Conservation (phyloP, 202 grass and related monocot genomes). For the Cymbopogon flexuosus region DNA sequence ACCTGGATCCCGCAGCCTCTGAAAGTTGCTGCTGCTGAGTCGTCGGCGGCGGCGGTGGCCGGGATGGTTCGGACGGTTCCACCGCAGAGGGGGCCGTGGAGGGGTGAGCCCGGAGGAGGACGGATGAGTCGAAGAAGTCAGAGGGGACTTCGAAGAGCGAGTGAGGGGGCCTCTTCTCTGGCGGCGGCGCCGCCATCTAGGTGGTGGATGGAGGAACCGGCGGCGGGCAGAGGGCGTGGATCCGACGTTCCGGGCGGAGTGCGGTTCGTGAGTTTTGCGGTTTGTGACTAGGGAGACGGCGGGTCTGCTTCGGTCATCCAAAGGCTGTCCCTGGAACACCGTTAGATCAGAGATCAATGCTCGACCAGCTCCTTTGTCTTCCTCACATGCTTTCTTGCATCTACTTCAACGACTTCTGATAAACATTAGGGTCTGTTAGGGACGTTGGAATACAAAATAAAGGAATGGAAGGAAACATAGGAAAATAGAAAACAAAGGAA, state of each 20-base stretch:
- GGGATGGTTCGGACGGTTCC: constrained; percentile 33
- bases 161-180: constrained; percentile 49
- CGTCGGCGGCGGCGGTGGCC: not conserved
- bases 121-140: constrained; percentile 61
- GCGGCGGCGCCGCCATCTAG: constrained; percentile 53
- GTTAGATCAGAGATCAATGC: too few species aligned
- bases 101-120: constrained; percentile 43
- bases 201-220: not conserved
- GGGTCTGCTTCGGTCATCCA: not conserved
- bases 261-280: not conserved
- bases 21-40: not conserved
- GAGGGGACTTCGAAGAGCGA: constrained; percentile 72
- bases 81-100: constrained; percentile 19
- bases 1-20: constrained; percentile 41
- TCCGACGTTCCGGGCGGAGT: constrained; percentile 19
- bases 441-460: too few species aligned
- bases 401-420: too few species aligned
- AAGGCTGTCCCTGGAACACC: not conserved
- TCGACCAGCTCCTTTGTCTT: too few species aligned
- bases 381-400: too few species aligned
- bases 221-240: not conserved
- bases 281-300: not conserved
- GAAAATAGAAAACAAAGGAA: too few species aligned
- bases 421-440: too few species aligned
- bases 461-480: too few species aligned